Percentiles rank a stretch among this genome's conserved stretches.
phyloP scores from a whole-genome alignment of 2,329 filamentous ascomycete species.

The Aspergillus pseudotamarii region DNA sequence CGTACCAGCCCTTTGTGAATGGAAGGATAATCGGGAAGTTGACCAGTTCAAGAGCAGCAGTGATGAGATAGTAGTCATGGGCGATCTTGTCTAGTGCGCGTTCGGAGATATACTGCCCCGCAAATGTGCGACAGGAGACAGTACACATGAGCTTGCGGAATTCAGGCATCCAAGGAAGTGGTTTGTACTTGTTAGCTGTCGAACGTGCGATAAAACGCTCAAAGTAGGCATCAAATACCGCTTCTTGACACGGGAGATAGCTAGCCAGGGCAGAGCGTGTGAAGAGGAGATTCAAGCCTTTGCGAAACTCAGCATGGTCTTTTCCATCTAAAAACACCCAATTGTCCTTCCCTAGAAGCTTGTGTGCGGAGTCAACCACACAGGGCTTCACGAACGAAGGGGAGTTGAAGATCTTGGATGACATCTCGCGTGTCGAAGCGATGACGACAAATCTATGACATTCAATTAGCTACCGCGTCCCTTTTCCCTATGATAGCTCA shows the following conservation, averaged over 20 bases:
- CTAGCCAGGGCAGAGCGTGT: slow-evolving; percentile 83
- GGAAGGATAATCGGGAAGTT: slow-evolving; percentile 97
- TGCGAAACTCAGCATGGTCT: slow-evolving; percentile 93
- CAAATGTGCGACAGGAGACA: slow-evolving; percentile 93
- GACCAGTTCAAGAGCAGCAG: slow-evolving; percentile 91
- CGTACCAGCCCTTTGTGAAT: slow-evolving; percentile 95
- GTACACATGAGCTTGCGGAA: slow-evolving; percentile 96
- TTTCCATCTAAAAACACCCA: slow-evolving; percentile 99
- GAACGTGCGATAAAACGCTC: slow-evolving; percentile 75
- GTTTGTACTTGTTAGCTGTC: slow-evolving; percentile 70
- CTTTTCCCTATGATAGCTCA: not conserved
- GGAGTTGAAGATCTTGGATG: slow-evolving; percentile 95
- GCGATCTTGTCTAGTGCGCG: slow-evolving; percentile 91
- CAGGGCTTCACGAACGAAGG: slow-evolving; percentile 91
- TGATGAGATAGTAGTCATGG: slow-evolving; percentile 96
- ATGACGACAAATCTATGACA: slow-evolving; percentile 81
- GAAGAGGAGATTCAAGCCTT: slow-evolving; percentile 92
- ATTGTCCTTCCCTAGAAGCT: slow-evolving; percentile 87
- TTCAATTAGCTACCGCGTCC: not conserved
- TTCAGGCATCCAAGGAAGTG: slow-evolving; percentile 82
- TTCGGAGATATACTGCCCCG: slow-evolving; percentile 91
- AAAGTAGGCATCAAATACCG: slow-evolving; percentile 87
- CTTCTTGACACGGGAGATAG: slow-evolving; percentile 91
- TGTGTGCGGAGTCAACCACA: slow-evolving; percentile 90
- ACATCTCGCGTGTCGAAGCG: slow-evolving; percentile 93